Percentiles rank a stretch among this genome's conserved stretches.
These are phyloP conservation scores for Myxozyma lipomycoides DNA, from an alignment of 805 yeast species.

Conservation along the genomic window DNA sequence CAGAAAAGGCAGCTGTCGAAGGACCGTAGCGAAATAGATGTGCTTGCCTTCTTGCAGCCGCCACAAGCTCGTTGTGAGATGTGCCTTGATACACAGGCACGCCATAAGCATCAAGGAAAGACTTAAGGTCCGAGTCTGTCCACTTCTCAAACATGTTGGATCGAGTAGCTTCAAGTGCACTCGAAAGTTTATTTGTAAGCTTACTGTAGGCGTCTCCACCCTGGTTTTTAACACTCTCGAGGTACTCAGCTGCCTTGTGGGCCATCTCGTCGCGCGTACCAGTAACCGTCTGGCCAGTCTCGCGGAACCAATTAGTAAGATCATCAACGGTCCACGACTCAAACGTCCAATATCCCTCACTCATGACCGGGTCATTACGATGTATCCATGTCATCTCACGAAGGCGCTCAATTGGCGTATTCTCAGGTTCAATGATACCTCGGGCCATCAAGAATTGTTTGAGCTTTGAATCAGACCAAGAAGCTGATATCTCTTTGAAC, in stretches of 20 bases:
- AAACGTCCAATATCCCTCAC: constrained; percentile 46
- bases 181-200: constrained; percentile 40
- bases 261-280: constrained; percentile 48
- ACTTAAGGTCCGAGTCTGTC: constrained; percentile 52
- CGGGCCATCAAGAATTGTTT: constrained; percentile 38
- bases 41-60: constrained; percentile 24
- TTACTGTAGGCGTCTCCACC: constrained; percentile 39
- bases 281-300: constrained; percentile 41
- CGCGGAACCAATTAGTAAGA: constrained; percentile 48
- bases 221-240: constrained; percentile 46
- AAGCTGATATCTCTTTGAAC: constrained; percentile 30
- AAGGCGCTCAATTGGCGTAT: constrained; percentile 40
- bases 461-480: constrained; percentile 39
- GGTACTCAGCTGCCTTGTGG: constrained; percentile 44
- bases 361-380: constrained; percentile 38
- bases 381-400: constrained; percentile 43
- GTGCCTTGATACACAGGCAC: constrained; percentile 27
- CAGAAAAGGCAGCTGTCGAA: constrained; percentile 14
- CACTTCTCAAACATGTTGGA: constrained; percentile 49
- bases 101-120: constrained; percentile 52
- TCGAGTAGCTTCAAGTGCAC: constrained; percentile 39
- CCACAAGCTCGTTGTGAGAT: constrained; percentile 28
- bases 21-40: constrained; percentile 22
- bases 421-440: constrained; percentile 35
- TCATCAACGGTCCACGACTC: constrained; percentile 51